Percentiles rank a stretch among this genome's conserved stretches.
Evolutionary conservation across 2,329 filamentous ascomycete species (phyloP).

Genomic region (Niveomyces coronatus): DNA sequence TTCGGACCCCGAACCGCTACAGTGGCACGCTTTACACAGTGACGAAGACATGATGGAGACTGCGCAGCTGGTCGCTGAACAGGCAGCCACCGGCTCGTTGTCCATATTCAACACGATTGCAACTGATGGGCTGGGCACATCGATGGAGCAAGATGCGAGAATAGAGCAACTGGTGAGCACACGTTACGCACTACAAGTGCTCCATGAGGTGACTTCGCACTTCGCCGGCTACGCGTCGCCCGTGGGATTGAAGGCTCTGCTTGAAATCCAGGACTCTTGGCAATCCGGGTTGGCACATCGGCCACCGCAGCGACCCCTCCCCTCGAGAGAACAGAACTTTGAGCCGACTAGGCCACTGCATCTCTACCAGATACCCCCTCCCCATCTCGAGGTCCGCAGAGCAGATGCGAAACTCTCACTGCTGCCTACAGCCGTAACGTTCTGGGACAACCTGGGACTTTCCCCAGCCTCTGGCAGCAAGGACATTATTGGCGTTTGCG

Average conservation of each 20-base stretch:
- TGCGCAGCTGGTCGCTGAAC: conserved; percentile 62
- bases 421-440: conserved; percentile 61
- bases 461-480: conserved; percentile 62
- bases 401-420: conserved; percentile 61
- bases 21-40: conserved; percentile 32
- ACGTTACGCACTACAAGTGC: conserved; percentile 38
- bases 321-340: conserved; percentile 28
- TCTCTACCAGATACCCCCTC: conserved; percentile 53
- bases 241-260: conserved; percentile 34
- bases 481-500: conserved; percentile 58
- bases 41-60: conserved; percentile 56
- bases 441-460: conserved; percentile 75
- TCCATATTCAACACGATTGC: conserved; percentile 20
- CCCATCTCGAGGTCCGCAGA: conserved; percentile 62
- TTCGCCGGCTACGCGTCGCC: conserved; percentile 31
- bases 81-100: conserved; percentile 46
- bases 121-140: conserved; percentile 10
- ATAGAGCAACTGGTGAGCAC: conserved; percentile 32
- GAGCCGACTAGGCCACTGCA: conserved; percentile 41
- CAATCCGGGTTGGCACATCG: conserved; percentile 41
- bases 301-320: conserved; percentile 37
- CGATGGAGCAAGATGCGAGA: conserved; percentile 20
- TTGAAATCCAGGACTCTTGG: conserved; percentile 49
- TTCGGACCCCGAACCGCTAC: conserved; percentile 45
- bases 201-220: conserved; percentile 33